Percentiles rank a stretch among this genome's conserved stretches.
Evolutionary conservation across 192 early-diverging fungal genomes (phyloP).

Genomic region (Rhizophagus clarus): DNA sequence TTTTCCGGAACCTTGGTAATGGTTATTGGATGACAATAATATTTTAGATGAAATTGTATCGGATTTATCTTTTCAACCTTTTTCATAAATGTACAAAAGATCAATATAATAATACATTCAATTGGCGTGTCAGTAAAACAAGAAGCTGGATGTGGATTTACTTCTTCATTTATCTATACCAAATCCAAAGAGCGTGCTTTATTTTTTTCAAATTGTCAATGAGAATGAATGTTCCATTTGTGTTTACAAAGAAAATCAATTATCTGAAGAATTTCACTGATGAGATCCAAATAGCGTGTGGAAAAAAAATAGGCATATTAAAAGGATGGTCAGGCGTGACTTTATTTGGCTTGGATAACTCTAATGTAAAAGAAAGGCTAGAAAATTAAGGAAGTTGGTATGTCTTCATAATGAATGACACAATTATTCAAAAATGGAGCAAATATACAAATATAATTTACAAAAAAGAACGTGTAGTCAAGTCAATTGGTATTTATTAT

Average conservation of each 20-base stretch:
- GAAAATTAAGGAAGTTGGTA: background rate
- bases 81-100: background rate
- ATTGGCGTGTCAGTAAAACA: background rate
- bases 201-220: conserved; percentile 2
- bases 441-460: background rate
- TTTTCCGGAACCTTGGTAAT: background rate
- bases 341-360: background rate
- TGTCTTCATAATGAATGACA: background rate
- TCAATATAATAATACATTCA: background rate
- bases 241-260: background rate
- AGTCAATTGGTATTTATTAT: background rate
- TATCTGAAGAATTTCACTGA: background rate
- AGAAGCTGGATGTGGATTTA: background rate
- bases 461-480: background rate
- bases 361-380: background rate
- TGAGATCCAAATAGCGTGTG: background rate
- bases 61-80: background rate
- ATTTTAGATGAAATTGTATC: background rate
- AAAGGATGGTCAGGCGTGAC: background rate
- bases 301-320: conserved; percentile 14
- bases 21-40: background rate
- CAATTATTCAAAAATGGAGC: background rate
- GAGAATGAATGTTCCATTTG: background rate
- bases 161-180: background rate
- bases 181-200: background rate